phyloP scores from a whole-genome alignment of 169 alveolate species.

The Babesia bigemina region DNA sequence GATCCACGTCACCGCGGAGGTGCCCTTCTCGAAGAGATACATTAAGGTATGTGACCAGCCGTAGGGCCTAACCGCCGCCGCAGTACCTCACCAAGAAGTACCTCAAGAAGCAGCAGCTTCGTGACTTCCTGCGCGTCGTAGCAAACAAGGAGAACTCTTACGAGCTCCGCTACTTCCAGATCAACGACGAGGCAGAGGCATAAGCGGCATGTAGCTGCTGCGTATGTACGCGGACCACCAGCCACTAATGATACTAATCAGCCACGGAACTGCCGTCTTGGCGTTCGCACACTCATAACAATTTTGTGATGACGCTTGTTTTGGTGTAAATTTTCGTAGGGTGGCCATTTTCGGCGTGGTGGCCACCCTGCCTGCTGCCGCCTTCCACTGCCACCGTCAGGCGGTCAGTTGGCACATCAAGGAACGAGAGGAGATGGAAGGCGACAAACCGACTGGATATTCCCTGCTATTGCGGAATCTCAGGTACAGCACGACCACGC shows the following conservation, averaged over 20 bases:
- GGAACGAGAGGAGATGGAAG: not conserved
- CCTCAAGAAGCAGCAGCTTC: slow-evolving; percentile 95
- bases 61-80: not conserved
- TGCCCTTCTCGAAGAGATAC: slow-evolving; percentile 97
- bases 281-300: not conserved
- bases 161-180: slow-evolving; percentile 92
- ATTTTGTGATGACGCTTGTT: no score
- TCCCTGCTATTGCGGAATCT: slow-evolving; percentile 82
- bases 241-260: slow-evolving; percentile 14
- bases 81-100: slow-evolving; percentile 98
- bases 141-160: slow-evolving; percentile 91
- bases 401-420: not conserved
- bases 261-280: not conserved
- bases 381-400: not conserved
- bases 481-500: slow-evolving; percentile 81
- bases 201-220: slow-evolving; percentile 4
- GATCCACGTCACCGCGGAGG: slow-evolving; percentile 90
- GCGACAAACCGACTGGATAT: slow-evolving; percentile 64
- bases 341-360: no score
- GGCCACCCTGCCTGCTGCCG: no score
- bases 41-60: slow-evolving; percentile 77
- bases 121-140: slow-evolving; percentile 96
- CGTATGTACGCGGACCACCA: not conserved
- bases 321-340: no score
- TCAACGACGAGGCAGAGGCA: slow-evolving; percentile 87